Evolutionary conservation across 129 eudicot species (phyloP).

Genomic region (Lonicera japonica): DNA sequence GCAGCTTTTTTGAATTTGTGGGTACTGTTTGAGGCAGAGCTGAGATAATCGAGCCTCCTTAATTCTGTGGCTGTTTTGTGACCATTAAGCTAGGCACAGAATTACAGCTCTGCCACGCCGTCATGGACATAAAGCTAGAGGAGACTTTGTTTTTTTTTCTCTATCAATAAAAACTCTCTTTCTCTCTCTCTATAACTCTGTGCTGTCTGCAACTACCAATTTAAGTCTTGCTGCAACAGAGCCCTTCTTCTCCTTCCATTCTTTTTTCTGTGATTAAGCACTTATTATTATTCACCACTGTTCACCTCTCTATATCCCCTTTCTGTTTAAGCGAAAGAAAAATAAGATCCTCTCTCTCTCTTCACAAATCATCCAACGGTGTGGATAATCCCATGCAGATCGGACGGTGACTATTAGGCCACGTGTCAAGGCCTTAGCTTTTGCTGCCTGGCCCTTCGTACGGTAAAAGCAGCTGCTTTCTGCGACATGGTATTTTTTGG

Average conservation of each 20-base stretch:
- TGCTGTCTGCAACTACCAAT: background rate
- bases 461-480: background rate
- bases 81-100: slow-evolving; percentile 5
- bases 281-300: background rate
- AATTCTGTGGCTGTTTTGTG: slow-evolving; percentile 13
- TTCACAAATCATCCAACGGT: background rate
- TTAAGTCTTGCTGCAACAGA: background rate
- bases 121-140: slow-evolving; percentile 27
- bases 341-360: background rate
- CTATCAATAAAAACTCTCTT: too few species aligned
- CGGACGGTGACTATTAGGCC: background rate
- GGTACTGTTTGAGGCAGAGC: slow-evolving; percentile 2
- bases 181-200: background rate
- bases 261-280: background rate
- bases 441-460: background rate
- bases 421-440: background rate
- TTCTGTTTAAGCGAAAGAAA: background rate
- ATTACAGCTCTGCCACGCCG: slow-evolving; percentile 39
- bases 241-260: background rate
- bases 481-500: too few species aligned
- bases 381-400: background rate
- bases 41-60: slow-evolving; percentile 9
- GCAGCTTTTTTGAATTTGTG: background rate
- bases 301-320: background rate
- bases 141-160: background rate